A percentile compares a stretch with the other conserved stretches of the same genome.
phyloP scores from a whole-genome alignment of 2,329 filamentous ascomycete genomes.

The Chrysosphaeria jannelii region DNA sequence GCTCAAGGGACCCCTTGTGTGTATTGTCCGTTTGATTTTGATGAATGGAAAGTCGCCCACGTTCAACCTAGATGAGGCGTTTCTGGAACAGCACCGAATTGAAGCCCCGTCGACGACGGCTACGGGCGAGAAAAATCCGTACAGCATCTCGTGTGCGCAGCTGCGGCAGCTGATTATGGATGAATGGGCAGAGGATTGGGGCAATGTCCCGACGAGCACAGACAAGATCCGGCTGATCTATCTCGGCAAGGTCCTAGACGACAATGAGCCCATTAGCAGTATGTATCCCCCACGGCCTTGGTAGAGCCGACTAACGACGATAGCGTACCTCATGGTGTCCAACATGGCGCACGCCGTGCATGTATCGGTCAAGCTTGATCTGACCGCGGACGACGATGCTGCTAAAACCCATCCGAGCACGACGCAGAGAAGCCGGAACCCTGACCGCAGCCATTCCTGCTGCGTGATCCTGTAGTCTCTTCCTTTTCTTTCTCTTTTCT shows the following conservation, averaged over 20 bases:
- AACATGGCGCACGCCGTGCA: slow-evolving; percentile 66
- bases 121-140: slow-evolving; percentile 37
- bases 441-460: slow-evolving; percentile 14
- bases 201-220: slow-evolving; percentile 55
- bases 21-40: slow-evolving; percentile 58
- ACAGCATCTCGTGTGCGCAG: slow-evolving; percentile 75
- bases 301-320: neutral
- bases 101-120: slow-evolving; percentile 35
- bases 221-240: slow-evolving; percentile 76
- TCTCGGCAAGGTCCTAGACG: slow-evolving; percentile 71
- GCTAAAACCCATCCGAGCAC: slow-evolving; percentile 29
- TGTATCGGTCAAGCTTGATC: slow-evolving; percentile 73
- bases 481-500: too few species aligned
- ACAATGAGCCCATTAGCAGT: slow-evolving; percentile 68
- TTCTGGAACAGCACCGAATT: slow-evolving; percentile 54
- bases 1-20: slow-evolving; percentile 15
- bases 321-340: slow-evolving; percentile 52
- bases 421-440: slow-evolving; percentile 11
- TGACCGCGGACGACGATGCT: slow-evolving; percentile 52
- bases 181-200: slow-evolving; percentile 86
- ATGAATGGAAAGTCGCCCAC: slow-evolving; percentile 61
- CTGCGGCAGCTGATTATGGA: slow-evolving; percentile 79
- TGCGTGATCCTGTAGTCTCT: slow-evolving; percentile 17
- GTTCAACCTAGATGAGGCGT: slow-evolving; percentile 69
- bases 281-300: slow-evolving; percentile 8